Evolutionary conservation across 495 filamentous ascomycete species (phyloP).

Genomic region (Neurospora sublineolata): DNA sequence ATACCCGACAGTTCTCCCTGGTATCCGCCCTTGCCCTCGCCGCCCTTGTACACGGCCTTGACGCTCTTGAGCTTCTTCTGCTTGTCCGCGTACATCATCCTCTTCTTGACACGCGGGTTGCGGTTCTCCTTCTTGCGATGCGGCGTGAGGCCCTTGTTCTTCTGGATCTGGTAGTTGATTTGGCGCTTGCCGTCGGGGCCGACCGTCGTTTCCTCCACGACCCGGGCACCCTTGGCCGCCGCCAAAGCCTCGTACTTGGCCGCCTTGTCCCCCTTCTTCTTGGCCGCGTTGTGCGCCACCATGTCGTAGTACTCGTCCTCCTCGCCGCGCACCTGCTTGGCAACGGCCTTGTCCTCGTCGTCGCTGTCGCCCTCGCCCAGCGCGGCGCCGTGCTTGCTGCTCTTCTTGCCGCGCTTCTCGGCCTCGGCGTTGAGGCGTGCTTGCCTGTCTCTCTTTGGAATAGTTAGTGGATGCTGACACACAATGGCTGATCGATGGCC

Average conservation of each 20-base stretch:
- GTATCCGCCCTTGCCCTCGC: constrained; percentile 79
- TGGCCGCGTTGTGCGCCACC: constrained; percentile 53
- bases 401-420: constrained; percentile 65
- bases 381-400: constrained; percentile 45
- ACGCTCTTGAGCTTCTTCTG: constrained; percentile 85
- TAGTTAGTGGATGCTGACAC: constrained; percentile 1
- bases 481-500: too few relatives aligned
- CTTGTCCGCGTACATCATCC: constrained; percentile 83
- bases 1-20: constrained; percentile 90
- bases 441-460: constrained; percentile 54
- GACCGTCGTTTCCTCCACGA: constrained; percentile 50
- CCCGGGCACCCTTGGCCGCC: constrained; percentile 37
- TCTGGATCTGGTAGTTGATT: constrained; percentile 84
- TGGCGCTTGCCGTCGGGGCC: constrained; percentile 71
- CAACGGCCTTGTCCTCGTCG: constrained; percentile 42
- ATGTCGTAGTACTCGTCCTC: constrained; percentile 83
- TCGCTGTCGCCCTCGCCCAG: constrained; percentile 50
- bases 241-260: constrained; percentile 33
- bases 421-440: constrained; percentile 77
- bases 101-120: constrained; percentile 96
- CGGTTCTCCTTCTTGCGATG: constrained; percentile 82
- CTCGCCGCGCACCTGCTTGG: constrained; percentile 36
- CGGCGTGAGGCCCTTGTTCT: constrained; percentile 91
- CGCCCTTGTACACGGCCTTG: constrained; percentile 76
- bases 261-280: constrained; percentile 66